Base-by-base conservation (phyloP, 2,329 filamentous ascomycete species). In the Acrocalymma vagum region DNA sequence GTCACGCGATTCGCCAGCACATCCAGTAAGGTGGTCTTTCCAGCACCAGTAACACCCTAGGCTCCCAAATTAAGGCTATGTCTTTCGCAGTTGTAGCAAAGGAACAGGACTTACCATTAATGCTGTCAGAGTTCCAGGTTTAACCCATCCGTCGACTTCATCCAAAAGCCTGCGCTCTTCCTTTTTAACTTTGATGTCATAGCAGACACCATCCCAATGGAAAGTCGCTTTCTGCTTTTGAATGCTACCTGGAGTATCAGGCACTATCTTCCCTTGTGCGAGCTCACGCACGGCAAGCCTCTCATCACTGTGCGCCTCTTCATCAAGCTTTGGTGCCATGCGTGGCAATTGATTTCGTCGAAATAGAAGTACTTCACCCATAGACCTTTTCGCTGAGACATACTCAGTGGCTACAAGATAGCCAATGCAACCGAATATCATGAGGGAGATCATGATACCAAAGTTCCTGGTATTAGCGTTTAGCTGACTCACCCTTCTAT, bases 1-100 rank as follows among this genome's bases (percentile, higher is more conserved):
- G 87, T 88, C 9, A 86, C 85, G 63, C 91, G 85, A 45, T 86
- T 86, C 16, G 90, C 90, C 40, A 96, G 39, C 16, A 88, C 88
- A 69, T 95, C 88, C 16, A 96, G 76, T 15, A 95, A 79, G 1
- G 90, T 95, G 0, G 91, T 95, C 70, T 95, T 96, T 42, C 90
- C 91, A 10, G 91, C 90, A 48, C 91, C 90, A 20, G 53, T 48
- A 8, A 48, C 51, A 35, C n/a, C n/a, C n/a, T n/a, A n/a, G n/a
- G n/a, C n/a, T n/a, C n/a, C n/a, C n/a, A n/a, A n/a, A n/a, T n/a
- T 42, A 87, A 30, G 29, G 7, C 29, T 88, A 89, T 91, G 53
- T 7, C 89, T n/a, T 11, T 29, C 22, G 8, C 89, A 5, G 8
- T 9, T 31, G 9, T 17, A 17, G 21, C 21, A 9, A 16, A 9